phyloP scores from a whole-genome alignment of 1,284 basidiomycete genomes.

The Sporisorium iseilematis-ciliati region DNA sequence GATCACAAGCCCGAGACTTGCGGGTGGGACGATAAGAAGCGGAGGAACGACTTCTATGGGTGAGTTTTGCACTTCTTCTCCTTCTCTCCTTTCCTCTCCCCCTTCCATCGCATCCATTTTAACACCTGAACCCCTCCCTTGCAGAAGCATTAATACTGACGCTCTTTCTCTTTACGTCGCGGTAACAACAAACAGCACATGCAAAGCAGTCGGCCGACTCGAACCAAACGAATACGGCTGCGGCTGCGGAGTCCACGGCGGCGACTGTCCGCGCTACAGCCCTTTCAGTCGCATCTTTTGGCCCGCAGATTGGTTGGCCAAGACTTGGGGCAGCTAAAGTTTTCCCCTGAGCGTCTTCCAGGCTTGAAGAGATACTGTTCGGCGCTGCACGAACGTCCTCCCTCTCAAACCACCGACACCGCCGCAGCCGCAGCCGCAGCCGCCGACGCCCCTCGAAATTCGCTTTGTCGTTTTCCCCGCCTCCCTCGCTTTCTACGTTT shows the following conservation, averaged over 20 bases:
- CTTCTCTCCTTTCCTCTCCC: not conserved
- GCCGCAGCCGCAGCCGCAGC: no score
- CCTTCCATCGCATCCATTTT: not conserved
- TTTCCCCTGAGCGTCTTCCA: not conserved
- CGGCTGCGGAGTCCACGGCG: conserved; percentile 35
- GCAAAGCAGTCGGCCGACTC: conserved; percentile 34
- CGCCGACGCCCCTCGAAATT: no score
- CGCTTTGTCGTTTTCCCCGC: not conserved
- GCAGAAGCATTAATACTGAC: not conserved
- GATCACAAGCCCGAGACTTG: conserved; percentile 22
- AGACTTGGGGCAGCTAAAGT: no score
- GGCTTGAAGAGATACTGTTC: not conserved
- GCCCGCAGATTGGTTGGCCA: conserved; percentile 24
- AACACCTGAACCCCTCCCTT: not conserved
- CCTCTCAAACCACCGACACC: no score
- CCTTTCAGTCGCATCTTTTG: conserved; percentile 30
- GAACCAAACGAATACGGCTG: conserved; percentile 35
- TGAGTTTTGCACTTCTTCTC: conserved; percentile 11
- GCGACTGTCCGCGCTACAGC: conserved; percentile 11
- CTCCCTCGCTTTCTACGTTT: not conserved
- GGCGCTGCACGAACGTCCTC: not conserved
- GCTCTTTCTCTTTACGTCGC: not conserved
- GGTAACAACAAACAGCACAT: conserved; percentile 8
- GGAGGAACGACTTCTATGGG: conserved; percentile 26
- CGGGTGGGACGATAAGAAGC: not conserved